Conservation (phyloP, 2,329 filamentous ascomycete species). For the Phialophora chinensis region DNA sequence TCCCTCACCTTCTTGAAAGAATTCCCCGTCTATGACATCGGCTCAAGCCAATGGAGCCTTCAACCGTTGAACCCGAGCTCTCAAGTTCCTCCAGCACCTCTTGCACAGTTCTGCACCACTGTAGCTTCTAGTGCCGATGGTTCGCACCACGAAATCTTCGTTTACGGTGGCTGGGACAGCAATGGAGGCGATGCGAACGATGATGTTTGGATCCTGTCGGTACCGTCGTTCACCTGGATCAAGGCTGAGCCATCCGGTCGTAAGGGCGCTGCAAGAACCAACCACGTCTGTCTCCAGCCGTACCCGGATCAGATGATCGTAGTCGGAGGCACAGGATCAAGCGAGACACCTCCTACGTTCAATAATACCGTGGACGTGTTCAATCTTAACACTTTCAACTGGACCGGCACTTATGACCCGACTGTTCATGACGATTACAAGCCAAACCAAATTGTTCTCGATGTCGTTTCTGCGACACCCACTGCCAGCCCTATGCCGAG, state of each 20-base stretch:
- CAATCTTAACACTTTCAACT: conserved; percentile 45
- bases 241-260: conserved; percentile 3
- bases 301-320: conserved; percentile 58
- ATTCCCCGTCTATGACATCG: conserved; percentile 48
- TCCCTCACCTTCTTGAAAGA: conserved; percentile 41
- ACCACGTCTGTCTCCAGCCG: conserved; percentile 44
- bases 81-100: conserved; percentile 41
- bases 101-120: conserved; percentile 49
- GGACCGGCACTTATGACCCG: conserved; percentile 43
- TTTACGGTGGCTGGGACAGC: conserved; percentile 45
- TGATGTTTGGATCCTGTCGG: conserved; percentile 44
- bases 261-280: conserved; percentile 35
- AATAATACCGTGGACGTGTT: conserved; percentile 54
- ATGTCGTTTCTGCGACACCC: conserved; percentile 43
- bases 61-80: conserved; percentile 44
- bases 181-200: conserved; percentile 37
- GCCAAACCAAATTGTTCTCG: conserved; percentile 35
- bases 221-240: conserved; percentile 39
- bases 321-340: conserved; percentile 42
- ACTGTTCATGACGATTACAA: conserved; percentile 41
- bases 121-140: conserved; percentile 46
- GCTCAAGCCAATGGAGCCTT: conserved; percentile 44
- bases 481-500: conserved; percentile 26
- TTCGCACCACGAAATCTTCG: conserved; percentile 46
- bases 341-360: background rate